Evolutionary conservation across 768 basidiomycete genomes (phyloP), one percentile per base, ranked within the genome.

Genomic region (Trametes sanguinea): DNA sequence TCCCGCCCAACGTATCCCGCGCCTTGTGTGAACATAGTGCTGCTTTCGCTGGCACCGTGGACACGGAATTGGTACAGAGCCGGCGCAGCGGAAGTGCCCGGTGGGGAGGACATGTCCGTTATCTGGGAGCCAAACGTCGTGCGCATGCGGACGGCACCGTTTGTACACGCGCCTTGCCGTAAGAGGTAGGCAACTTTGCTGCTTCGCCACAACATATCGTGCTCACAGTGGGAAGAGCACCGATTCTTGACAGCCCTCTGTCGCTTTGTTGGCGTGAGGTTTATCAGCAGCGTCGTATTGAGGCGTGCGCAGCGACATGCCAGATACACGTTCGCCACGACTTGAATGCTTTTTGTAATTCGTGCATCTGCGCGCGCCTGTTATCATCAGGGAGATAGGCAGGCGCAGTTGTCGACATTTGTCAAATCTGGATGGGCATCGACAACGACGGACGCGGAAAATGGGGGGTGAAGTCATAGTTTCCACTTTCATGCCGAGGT

Each of bases 181-280:
- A 60, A 55, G 32, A 47, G 58, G 63, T 60, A 60, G 35, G 54
- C 39, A 42, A 2, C 44, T 47, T 48, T 46, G 54, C 54, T 47
- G 27, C 50, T 51, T 30, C 42, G 43, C 52, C 42, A 50, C 47
- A 44, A 40, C 42, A 27, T 16, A 48, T 43, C 29, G 50, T 57
- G 54, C 58, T 64, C 63, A 64, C 63, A 64, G 63, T 64, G 63
- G 63, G 63, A 64, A 64, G 8, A n/a, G 17, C 54, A 50, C 30
- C 42, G 55, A 46, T 37, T 35, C 43, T 42, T 42, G 14, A 32
- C 57, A 39, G 48, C 7, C 32, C 40, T 13, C 33, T 47, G 57
- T 47, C 57, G 9, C 22, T 51, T 33, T 35, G 47, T 29, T 46
- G 35, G 17, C n/a, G 7, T 17, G 30, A 6, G 46, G 4, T 47